Evolutionary conservation across 2,329 filamentous ascomycete genomes (phyloP), one percentile per base, ranked within the genome.

Genomic region (Aquanectria penicillioides): DNA sequence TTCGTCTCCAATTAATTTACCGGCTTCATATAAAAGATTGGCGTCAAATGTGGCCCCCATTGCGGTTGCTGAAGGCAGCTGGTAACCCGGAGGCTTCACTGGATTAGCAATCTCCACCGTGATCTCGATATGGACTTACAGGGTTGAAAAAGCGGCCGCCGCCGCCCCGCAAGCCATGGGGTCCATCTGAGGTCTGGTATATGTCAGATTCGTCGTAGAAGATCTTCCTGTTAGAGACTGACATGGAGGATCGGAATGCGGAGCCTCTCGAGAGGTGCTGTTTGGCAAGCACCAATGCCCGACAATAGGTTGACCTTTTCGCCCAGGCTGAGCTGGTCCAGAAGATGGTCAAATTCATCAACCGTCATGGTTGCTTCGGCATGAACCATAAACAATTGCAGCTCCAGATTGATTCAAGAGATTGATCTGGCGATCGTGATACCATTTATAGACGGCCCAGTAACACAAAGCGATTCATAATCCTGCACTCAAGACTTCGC

Each of bases 1-100:
- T 38, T 75, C 87, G 17, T 84, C 80, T 12, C 81, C 86, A 61
- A 89, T 80, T 11, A 86, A 74, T 12, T 78, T 74, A 13, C 87
- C 87, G 15, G 87, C 78, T 47, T 82, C 71, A 33, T 81, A 73
- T 34, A 88, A 78, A 18, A 89, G 74, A 3, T 84, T 80, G 2
- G 77, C 64, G 65, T 89, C 85, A 80, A 86, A 90, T 10, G 86
- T 88, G 11, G 86, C 85, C 7, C 85, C 87, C 56, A 89, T 58
- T 26, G 56, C 66, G 8, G 66, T 69, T n/a, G 65, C 71, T 22
- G 59, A 69, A 1, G 66, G 66, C 22, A 54, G 1, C 12, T 28
- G 17, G 23, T 29, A 22, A 22, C 22, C 18, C 2, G 25, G 28
- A n/a, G 28, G 38, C 13, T 29, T 28, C 47, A 29, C 8, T 17